Percentiles rank a stretch among this genome's conserved stretches.
phyloP scores from a whole-genome alignment of 192 early-diverging fungal species.

The Backusella westeae region DNA sequence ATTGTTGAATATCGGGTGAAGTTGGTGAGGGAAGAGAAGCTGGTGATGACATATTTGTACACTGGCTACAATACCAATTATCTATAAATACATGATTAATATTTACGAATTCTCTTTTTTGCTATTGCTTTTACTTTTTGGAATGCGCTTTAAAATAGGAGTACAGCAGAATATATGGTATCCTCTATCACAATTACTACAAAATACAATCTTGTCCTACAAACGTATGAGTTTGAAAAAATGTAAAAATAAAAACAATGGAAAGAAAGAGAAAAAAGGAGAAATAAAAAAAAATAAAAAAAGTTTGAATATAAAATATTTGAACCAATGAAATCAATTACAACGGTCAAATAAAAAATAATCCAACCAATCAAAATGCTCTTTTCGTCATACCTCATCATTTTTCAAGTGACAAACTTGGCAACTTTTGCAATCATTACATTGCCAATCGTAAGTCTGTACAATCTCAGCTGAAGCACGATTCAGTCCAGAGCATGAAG shows the following conservation, averaged over 20 bases:
- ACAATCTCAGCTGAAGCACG: slow-evolving; percentile 34
- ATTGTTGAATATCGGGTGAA: neutral
- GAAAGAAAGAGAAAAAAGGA: neutral
- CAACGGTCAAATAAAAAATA: neutral
- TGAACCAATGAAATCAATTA: too few species aligned
- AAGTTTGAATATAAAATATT: neutral
- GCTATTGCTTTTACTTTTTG: slow-evolving; percentile 39
- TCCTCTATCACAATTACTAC: slow-evolving; percentile 45
- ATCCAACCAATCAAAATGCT: neutral
- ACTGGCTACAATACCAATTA: slow-evolving; percentile 42
- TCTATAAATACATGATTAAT: slow-evolving; percentile 19
- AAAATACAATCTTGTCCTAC: slow-evolving; percentile 49
- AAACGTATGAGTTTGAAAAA: neutral
- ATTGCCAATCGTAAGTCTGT: slow-evolving; percentile 46
- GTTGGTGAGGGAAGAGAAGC: slow-evolving; percentile 6
- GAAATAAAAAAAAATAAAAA: neutral
- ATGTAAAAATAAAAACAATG: neutral
- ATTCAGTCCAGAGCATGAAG: slow-evolving; percentile 37
- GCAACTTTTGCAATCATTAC: slow-evolving; percentile 51
- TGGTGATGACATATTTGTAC: slow-evolving; percentile 24
- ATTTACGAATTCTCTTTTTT: neutral
- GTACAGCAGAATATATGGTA: slow-evolving; percentile 48
- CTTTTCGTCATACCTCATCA: slow-evolving; percentile 38
- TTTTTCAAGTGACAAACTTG: slow-evolving; percentile 39
- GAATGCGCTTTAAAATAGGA: slow-evolving; percentile 35